Base-by-base conservation (phyloP, 163 green algal species). In the Trebouxia gelatinosa region DNA sequence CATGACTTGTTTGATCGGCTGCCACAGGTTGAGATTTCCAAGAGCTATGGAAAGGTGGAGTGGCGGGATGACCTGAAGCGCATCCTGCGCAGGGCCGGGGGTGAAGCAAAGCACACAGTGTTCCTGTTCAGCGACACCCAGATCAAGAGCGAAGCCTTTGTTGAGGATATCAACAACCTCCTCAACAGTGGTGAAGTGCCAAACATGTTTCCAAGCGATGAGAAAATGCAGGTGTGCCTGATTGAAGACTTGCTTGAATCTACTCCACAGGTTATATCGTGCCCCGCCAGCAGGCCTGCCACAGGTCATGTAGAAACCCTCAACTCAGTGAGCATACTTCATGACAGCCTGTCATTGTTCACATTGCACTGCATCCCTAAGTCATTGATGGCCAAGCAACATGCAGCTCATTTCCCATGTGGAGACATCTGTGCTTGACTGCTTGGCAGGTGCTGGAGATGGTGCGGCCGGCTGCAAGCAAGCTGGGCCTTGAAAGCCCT, bases 111-210 rank as follows among this genome's bases (percentile, higher is more conserved):
- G 79, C 70, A 46, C 23, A 81, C 75, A 43, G 87, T 93, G 35
- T 94, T 95, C 84, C 83, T 95, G 50, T 93, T 95, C 85, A 90
- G 82, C 46, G 91, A 95, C 86, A 92, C 87, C 11, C 91, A 95
- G 83, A 92, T 93, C 50, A 92, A 92, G 77, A 86, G 90, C 29
- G 90, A 94, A 84, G 85, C 90, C 6, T 94, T 92, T 79, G 70
- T 94, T 70, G 88, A 94, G 82, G 88, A 93, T 78, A 87, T 92
- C 78, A 95, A 95, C 88, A 92, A 91, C 82, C 85, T 95, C 37
- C 87, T 95, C 37, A 95, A 95, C 80, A 80, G 82, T 28, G 91
- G 91, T 19, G 90, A 94, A 84, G 90, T 95, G 78, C 90, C 90
- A 70, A 81, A 81, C 34, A 92, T 94, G 86, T 94, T 94, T 79